Base-by-base conservation (phyloP, 129 eudicot species). In the Chrysanthemum seticuspe region DNA sequence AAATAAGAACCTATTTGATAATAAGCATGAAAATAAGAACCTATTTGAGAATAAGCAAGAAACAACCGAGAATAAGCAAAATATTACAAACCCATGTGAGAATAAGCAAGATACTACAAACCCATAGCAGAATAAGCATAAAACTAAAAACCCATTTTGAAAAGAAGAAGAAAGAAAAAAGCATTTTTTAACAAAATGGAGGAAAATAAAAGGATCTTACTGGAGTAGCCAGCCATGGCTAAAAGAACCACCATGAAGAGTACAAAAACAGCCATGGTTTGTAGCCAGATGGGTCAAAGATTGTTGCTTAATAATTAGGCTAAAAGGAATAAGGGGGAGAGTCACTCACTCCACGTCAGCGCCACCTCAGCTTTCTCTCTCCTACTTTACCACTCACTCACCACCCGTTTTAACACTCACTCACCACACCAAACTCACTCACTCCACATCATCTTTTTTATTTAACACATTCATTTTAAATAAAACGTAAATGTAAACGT, bases 231-330 rank as follows among this genome's bases (percentile, higher is more conserved):
- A 50, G 81, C 62, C 84, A 86, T 73, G 83, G 90, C 83, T 48
- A 88, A 70, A 72, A 91, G 65, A 71, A 86, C 31, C 70, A 84
- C 64, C 68, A 91, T 76, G 77, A 79, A 77, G 70, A 83, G 65
- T 12, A 76, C 73, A 57, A 70, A 74, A 78, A 62, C 79, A 87
- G 87, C 85, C 97, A 91, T 91, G 84, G 70, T 84, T 40, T 74
- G 80, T 59, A 56, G 68, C 84, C 84, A 85, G 84, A 69, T 77
- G 44, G 14, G 50, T 60, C 47, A 40, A 62, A 57, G 70, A 59
- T 44, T 0, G 67, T 78, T 55, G 72, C 60, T 74, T 68, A 57
- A 74, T 62, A 19, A 19, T 19, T n/a, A n/a, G n/a, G n/a, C n/a
- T n/a, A n/a, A n/a, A n/a, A n/a, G n/a, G n/a, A n/a, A n/a, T n/a